phyloP scores from a whole-genome alignment of 2,329 filamentous ascomycete genomes.

The Epichloe gansuensis region DNA sequence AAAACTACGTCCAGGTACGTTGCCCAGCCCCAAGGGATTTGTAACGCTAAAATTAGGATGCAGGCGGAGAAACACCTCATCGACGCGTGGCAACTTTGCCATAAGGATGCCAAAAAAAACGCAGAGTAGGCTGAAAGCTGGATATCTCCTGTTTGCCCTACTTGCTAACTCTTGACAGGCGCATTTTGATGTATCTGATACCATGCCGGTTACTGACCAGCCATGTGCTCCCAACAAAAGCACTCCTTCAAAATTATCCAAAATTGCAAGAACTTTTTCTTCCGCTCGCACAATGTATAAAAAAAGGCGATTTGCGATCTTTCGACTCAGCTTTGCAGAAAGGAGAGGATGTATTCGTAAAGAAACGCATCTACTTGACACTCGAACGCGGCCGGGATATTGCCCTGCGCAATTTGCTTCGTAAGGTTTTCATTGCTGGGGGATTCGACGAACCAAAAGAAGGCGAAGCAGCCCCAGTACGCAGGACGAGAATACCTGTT shows the following conservation, averaged over 20 bases:
- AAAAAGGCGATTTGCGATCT: constrained; percentile 63
- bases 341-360: constrained; percentile 87
- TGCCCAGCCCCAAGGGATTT: neutral
- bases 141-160: neutral
- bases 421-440: constrained; percentile 78
- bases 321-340: constrained; percentile 73
- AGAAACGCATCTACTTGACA: constrained; percentile 84
- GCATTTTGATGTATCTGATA: constrained; percentile 89
- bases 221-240: constrained; percentile 64
- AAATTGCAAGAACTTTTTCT: constrained; percentile 64
- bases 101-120: constrained; percentile 59
- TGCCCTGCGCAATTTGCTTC: constrained; percentile 76
- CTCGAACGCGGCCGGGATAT: constrained; percentile 87
- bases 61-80: constrained; percentile 70
- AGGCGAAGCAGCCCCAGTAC: constrained; percentile 45
- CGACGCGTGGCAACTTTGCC: constrained; percentile 71
- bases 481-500: constrained; percentile 67
- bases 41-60: neutral
- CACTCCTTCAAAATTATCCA: constrained; percentile 63
- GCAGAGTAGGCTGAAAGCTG: constrained; percentile 50
- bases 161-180: constrained; percentile 33
- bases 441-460: constrained; percentile 72
- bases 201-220: constrained; percentile 83
- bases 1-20: constrained; percentile 69
- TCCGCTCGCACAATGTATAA: constrained; percentile 67